These are phyloP conservation scores for Physcia stellaris DNA, from an alignment of 495 filamentous ascomycete species.

Conservation along the genomic window DNA sequence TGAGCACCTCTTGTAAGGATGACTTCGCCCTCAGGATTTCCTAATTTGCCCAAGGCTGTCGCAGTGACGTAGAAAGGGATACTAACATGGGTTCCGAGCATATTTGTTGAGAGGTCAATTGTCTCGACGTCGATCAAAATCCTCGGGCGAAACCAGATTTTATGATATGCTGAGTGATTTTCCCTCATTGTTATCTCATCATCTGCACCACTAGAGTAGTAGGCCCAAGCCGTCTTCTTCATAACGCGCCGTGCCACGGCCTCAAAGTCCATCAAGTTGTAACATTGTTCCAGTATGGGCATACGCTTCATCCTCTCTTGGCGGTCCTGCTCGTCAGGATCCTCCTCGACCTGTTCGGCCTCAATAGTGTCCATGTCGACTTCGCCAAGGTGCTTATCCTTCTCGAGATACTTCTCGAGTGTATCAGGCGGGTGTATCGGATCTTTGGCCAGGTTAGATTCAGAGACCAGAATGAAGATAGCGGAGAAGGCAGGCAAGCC, in stretches of 20 bases:
- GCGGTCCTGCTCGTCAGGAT: conserved; percentile 66
- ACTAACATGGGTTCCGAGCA: conserved; percentile 73
- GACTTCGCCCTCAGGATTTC: conserved; percentile 79
- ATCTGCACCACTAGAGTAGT: conserved; percentile 91
- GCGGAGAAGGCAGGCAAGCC: too few relatives aligned
- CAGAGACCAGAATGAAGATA: too few relatives aligned
- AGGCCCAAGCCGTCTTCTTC: conserved; percentile 93
- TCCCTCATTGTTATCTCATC: conserved; percentile 98
- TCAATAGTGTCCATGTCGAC: conserved; percentile 84
- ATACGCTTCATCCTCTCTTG: conserved; percentile 61
- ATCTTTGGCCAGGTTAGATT: too few relatives aligned
- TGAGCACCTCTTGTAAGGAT: conserved; percentile 72
- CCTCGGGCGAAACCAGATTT: conserved; percentile 90
- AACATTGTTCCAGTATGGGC: conserved; percentile 79
- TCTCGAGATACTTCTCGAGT: conserved; percentile 59
- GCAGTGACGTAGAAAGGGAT: conserved; percentile 90
- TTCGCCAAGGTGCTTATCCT: conserved; percentile 75
- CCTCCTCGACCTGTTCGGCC: conserved; percentile 50
- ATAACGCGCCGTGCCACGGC: conserved; percentile 73
- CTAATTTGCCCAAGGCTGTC: conserved; percentile 83
- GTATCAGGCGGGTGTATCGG: conserved; percentile 87
- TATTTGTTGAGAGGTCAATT: conserved; percentile 72
- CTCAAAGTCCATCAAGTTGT: conserved; percentile 92
- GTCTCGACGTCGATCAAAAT: conserved; percentile 77
- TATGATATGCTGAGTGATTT: conserved; percentile 91